These are phyloP conservation scores for Cladophialophora bantiana DNA, from an alignment of 2,329 filamentous ascomycete species.

Conservation along the genomic window DNA sequence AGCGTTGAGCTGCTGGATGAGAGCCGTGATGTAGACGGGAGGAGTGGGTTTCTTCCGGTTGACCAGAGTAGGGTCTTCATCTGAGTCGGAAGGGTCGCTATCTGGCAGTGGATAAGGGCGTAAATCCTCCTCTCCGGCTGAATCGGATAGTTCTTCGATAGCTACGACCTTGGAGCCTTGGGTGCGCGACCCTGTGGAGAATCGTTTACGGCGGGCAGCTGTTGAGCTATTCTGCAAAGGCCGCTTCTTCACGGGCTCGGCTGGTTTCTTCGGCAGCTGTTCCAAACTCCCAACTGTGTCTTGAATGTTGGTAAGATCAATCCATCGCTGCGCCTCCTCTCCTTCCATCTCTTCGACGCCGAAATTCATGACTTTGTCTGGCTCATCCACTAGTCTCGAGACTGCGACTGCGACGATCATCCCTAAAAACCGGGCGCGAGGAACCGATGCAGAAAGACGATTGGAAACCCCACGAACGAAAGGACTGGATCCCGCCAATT, in stretches of 20 bases:
- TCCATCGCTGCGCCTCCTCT: slow-evolving; percentile 77
- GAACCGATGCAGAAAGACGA: slow-evolving; percentile 77
- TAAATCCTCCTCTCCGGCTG: slow-evolving; percentile 65
- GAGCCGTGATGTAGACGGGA: slow-evolving; percentile 67
- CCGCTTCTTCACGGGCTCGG: slow-evolving; percentile 33
- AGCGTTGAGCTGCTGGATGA: slow-evolving; percentile 62
- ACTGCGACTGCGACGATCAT: slow-evolving; percentile 84
- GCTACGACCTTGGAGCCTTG: slow-evolving; percentile 56
- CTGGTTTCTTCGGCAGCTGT: slow-evolving; percentile 31
- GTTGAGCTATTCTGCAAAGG: slow-evolving; percentile 10
- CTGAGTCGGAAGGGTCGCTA: slow-evolving; percentile 87
- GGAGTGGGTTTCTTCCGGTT: slow-evolving; percentile 81
- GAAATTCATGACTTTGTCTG: slow-evolving; percentile 78
- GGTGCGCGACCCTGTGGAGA: slow-evolving; percentile 30
- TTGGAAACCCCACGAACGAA: slow-evolving; percentile 86
- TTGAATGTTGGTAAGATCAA: slow-evolving; percentile 66
- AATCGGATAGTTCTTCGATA: slow-evolving; percentile 69
- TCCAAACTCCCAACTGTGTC: slow-evolving; percentile 66
- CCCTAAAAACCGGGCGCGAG: slow-evolving; percentile 78
- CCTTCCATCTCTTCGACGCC: slow-evolving; percentile 78
- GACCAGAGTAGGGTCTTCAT: slow-evolving; percentile 88
- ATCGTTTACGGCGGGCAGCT: slow-evolving; percentile 14
- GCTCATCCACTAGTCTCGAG: slow-evolving; percentile 68
- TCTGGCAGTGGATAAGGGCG: slow-evolving; percentile 83
- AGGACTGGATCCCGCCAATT: slow-evolving; percentile 72